Evolutionary conservation across 257 asterid genomes (phyloP), one percentile per base, ranked within the genome.

Genomic region (Gynochthodes officinalis): DNA sequence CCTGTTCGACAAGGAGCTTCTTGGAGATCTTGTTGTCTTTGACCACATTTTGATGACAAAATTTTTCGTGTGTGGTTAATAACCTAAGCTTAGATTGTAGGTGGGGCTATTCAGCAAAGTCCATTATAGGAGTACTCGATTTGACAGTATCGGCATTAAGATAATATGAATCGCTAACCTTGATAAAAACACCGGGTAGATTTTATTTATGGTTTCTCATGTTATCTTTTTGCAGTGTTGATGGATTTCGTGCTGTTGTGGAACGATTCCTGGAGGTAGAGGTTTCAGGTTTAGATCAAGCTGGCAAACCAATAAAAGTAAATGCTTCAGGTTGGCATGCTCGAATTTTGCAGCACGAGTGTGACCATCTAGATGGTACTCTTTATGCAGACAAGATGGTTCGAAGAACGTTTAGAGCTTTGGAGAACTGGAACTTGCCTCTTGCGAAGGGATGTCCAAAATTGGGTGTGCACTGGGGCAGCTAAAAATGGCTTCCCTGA

Each of bases 281-380:
- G 86, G 97, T 91, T 58, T 82, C 88, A 7, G 97, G 96, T 19
- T 71, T 89, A 4, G 91, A 86, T 73, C 87, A 83, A 80, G 37
- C 80, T 75, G 97, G 97, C 12, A 80, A 79, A 77, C 81, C 86
- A n/a, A 76, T 94, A 64, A 87, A 86, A 85, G 78, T 89, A 19
- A 79, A 87, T 64, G 99, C 99, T 80, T 80, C 91, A 11, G 99
- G 99, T 23, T 94, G 99, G 99, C 97, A 94, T 73, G 97, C 99
- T 27, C 92, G 99, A 7, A 88, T 94, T 3, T 85, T 91, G 62
- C 99, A 94, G 87, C 97, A 94, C 8, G 97, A 94, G 69, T 91
- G 82, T 37, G 99, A 94, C 78, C 99, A 94, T 84, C 83, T 94
- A 25, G 92, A 88, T 0, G 99, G 97, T 25, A 91, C 89, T 21